phyloP scores from a whole-genome alignment of 2,329 filamentous ascomycete genomes.

The Alternaria metachromatica region DNA sequence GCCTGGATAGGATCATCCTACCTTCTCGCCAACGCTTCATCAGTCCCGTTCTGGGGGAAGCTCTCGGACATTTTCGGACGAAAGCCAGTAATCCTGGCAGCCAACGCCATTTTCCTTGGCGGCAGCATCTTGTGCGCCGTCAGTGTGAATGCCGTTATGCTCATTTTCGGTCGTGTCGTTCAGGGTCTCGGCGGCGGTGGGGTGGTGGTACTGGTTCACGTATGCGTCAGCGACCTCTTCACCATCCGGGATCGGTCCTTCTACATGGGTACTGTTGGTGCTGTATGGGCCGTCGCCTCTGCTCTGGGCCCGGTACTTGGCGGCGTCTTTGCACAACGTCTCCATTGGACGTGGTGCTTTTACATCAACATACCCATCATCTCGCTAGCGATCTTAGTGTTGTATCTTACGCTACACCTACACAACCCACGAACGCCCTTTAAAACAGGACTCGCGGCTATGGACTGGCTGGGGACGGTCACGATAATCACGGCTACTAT shows the following conservation, averaged over 20 bases:
- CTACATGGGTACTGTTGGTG: slow-evolving; percentile 60
- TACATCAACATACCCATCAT: slow-evolving; percentile 56
- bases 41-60: slow-evolving; percentile 52
- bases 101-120: slow-evolving; percentile 55
- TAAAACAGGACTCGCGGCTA: slow-evolving; percentile 54
- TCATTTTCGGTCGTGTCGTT: slow-evolving; percentile 61
- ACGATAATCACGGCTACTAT: slow-evolving; percentile 57
- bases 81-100: slow-evolving; percentile 44
- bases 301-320: slow-evolving; percentile 62
- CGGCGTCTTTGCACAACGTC: slow-evolving; percentile 55
- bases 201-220: slow-evolving; percentile 59
- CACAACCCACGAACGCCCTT: slow-evolving; percentile 60
- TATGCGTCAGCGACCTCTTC: slow-evolving; percentile 64
- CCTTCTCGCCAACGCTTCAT: slow-evolving; percentile 48
- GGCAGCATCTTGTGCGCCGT: slow-evolving; percentile 60
- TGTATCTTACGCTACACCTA: slow-evolving; percentile 61
- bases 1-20: slow-evolving; percentile 71
- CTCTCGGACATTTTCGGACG: slow-evolving; percentile 49
- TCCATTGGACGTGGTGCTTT: slow-evolving; percentile 61
- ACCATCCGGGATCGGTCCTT: slow-evolving; percentile 52
- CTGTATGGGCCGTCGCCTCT: slow-evolving; percentile 63
- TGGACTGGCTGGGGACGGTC: slow-evolving; percentile 62
- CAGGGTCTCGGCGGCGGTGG: slow-evolving; percentile 64
- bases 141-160: slow-evolving; percentile 56
- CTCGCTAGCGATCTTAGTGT: slow-evolving; percentile 55